Conservation (phyloP, 306 rosid genomes). For the Rosa chinensis region DNA sequence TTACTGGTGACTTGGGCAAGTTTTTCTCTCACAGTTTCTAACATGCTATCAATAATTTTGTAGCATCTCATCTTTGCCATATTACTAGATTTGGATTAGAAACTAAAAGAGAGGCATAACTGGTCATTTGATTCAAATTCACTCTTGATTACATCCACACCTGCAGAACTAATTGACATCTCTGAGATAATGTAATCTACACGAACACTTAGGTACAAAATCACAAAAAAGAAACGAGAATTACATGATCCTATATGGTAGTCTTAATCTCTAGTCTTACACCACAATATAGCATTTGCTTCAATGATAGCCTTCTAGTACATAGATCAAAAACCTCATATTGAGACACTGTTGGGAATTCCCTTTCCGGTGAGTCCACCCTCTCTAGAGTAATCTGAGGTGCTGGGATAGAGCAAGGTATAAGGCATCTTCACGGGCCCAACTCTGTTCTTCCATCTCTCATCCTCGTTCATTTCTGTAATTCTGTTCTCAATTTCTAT, state of each 20-base stretch:
- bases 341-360: constrained; percentile 87
- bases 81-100: not conserved
- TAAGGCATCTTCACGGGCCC: constrained; percentile 76
- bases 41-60: not conserved
- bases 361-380: constrained; percentile 95
- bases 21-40: not conserved
- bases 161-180: not conserved
- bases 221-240: not conserved
- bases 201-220: not conserved
- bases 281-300: not conserved
- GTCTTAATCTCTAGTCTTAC: not conserved
- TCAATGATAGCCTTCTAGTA: not conserved
- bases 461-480: constrained; percentile 49
- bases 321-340: constrained; percentile 27
- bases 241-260: not conserved
- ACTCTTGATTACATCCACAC: not conserved
- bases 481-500: constrained; percentile 60
- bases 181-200: not conserved
- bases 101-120: not conserved
- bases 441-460: constrained; percentile 65
- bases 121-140: not conserved
- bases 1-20: not conserved
- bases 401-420: constrained; percentile 75
- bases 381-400: constrained; percentile 57
- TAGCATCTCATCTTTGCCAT: not conserved